These are phyloP conservation scores for Debaryomyces castellii DNA, from an alignment of 805 yeast species.

Conservation along the genomic window DNA sequence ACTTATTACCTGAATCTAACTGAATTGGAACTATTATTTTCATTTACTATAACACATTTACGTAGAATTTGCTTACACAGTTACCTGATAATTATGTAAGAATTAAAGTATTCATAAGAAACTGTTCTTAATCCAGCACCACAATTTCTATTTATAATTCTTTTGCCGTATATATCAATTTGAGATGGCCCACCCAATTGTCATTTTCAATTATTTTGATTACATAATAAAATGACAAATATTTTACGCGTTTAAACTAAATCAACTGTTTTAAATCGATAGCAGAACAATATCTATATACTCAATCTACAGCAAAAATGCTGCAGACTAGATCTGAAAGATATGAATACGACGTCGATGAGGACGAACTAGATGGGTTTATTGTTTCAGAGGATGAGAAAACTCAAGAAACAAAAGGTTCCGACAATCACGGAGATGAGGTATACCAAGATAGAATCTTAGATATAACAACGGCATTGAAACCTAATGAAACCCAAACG, in stretches of 20 bases:
- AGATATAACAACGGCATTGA: constrained; percentile 20
- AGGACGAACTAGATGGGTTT: constrained; percentile 35
- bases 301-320: neutral
- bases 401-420: neutral
- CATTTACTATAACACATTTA: too few species aligned
- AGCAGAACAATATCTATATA: neutral
- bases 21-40: too few species aligned
- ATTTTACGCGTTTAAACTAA: neutral
- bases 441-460: constrained; percentile 19
- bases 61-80: too few species aligned
- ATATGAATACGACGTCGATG: constrained; percentile 12
- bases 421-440: constrained; percentile 13
- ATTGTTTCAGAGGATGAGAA: constrained; percentile 29
- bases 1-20: too few species aligned
- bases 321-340: constrained; percentile 1
- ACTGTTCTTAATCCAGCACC: too few species aligned
- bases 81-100: too few species aligned
- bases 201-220: neutral
- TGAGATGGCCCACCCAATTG: too few species aligned
- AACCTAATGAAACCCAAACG: constrained; percentile 33
- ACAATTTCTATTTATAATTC: too few species aligned
- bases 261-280: neutral
- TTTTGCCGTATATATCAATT: too few species aligned
- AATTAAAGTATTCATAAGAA: too few species aligned
- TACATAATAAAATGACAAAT: neutral